Percentiles rank a stretch among this genome's conserved stretches.
These are phyloP conservation scores for Diaporthe amygdali DNA, from an alignment of 2,329 filamentous ascomycete genomes.

Conservation along the genomic window DNA sequence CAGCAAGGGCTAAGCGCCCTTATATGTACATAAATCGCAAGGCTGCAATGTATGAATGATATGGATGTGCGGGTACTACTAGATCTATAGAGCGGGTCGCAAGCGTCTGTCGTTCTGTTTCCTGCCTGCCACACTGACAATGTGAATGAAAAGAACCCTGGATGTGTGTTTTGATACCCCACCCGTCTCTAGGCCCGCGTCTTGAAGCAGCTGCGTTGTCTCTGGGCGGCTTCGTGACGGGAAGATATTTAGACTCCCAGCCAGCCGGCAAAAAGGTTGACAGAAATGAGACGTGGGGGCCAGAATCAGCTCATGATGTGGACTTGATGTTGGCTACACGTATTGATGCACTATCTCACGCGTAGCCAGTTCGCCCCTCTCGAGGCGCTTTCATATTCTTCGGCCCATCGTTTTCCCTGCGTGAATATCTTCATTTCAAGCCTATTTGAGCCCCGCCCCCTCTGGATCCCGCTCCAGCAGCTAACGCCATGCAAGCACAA, in stretches of 20 bases:
- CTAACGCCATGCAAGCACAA: conserved; percentile 10
- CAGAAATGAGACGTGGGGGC: neutral
- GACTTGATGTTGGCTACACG: neutral
- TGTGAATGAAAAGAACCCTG: neutral
- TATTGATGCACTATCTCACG: conserved; percentile 4
- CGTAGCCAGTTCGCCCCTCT: neutral
- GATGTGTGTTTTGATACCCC: neutral
- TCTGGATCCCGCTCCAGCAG: neutral
- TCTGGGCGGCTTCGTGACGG: neutral
- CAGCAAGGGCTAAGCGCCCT: neutral
- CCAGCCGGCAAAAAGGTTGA: neutral
- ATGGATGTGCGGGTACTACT: conserved; percentile 10
- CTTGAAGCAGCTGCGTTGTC: neutral
- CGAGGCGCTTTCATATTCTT: neutral
- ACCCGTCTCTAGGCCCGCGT: neutral
- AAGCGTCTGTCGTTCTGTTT: conserved; percentile 16
- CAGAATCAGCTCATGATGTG: neutral
- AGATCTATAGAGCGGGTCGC: conserved; percentile 20
- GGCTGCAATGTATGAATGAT: conserved; percentile 13
- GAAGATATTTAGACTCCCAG: neutral
- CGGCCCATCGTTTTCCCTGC: neutral
- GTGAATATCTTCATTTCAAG: conserved; percentile 9
- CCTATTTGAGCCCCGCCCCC: neutral
- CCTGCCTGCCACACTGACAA: conserved; percentile 21
- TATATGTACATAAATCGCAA: conserved; percentile 14